Base-by-base conservation (phyloP, 305 asterid species). In the Fraxinus sp. region DNA sequence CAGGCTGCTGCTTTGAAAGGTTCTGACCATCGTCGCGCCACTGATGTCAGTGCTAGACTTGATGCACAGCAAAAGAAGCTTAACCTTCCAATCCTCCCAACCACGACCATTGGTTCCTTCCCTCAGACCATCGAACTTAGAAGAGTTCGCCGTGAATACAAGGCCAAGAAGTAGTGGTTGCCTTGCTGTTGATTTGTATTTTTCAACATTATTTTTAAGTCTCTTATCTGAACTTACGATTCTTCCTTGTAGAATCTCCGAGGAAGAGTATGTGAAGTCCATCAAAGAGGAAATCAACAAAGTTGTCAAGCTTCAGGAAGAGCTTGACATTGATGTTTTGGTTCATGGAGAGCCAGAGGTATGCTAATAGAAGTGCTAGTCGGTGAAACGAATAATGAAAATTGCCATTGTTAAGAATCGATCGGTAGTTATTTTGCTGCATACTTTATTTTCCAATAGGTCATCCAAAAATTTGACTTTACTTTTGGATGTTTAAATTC, bases 261-360 rank as follows among this genome's bases (percentile, higher is more conserved):
- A 92, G 89, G 95, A 91, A 84, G 95, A 91, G 81, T 92, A 92
- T 82, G 80, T 87, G 71, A 88, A 84, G 70, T 81, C 93, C 41
- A 92, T 92, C 83, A 87, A 88, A 8, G 94, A 90, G 89, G 94
- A 92, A 86, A 92, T 92, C 83, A 84, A 37, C 88, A 93, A 93
- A 78, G 97, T 93, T 83, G 97, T 93, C 49, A 83, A 91, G 89
- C 93, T 93, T 78, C 97, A 93, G 89, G 97, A 93, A 86, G 95
- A 93, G 82, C 94, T 91, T 26, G 97, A 93, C 81, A 93, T 93
- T 81, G 95, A 93, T 87, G 97, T 93, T 86, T 92, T 91, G 77
- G 95, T 91, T 78, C 97, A 93, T 8, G 97, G 97, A 86, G 95
- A 91, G 86, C 97, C 97, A 72, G 97, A 93, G 94, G 95, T 93